A percentile compares a stretch with the other conserved stretches of the same genome.
These are phyloP conservation scores for Russula emetica DNA, from an alignment of 768 basidiomycete genomes.

Conservation along the genomic window DNA sequence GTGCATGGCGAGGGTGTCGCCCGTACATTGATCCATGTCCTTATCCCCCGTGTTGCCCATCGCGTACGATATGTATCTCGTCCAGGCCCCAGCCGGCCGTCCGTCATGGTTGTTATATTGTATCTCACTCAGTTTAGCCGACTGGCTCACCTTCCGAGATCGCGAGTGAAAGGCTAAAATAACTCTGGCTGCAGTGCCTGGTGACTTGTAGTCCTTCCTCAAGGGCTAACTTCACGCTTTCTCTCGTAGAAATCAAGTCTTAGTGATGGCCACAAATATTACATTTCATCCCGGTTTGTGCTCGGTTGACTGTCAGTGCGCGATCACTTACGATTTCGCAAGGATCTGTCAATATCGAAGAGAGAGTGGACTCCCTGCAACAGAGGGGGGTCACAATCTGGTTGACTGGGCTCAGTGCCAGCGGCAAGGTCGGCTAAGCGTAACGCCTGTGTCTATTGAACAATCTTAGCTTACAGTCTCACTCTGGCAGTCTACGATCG, in stretches of 20 bases:
- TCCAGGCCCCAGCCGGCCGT: neutral
- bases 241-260: neutral
- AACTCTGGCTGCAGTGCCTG: neutral
- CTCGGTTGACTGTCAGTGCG: neutral
- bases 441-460: neutral
- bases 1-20: neutral
- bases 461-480: constrained; percentile 12
- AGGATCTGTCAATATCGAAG: constrained; percentile 22
- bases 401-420: constrained; percentile 94
- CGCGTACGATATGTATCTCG: constrained; percentile 14
- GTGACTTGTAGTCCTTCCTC: neutral
- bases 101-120: neutral
- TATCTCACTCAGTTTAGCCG: constrained; percentile 1
- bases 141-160: constrained; percentile 4
- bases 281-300: constrained; percentile 22
- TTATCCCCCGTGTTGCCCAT: neutral
- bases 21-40: constrained; percentile 10
- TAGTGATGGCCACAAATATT: constrained; percentile 45
- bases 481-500: constrained; percentile 79
- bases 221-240: neutral
- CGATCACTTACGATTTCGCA: constrained; percentile 6
- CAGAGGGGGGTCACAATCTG: constrained; percentile 41
- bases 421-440: constrained; percentile 68
- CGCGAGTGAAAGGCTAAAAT: neutral
- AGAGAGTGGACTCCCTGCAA: constrained; percentile 15